Conservation (phyloP, 805 yeast genomes). For the Metschnikowia aberdeeniae region DNA sequence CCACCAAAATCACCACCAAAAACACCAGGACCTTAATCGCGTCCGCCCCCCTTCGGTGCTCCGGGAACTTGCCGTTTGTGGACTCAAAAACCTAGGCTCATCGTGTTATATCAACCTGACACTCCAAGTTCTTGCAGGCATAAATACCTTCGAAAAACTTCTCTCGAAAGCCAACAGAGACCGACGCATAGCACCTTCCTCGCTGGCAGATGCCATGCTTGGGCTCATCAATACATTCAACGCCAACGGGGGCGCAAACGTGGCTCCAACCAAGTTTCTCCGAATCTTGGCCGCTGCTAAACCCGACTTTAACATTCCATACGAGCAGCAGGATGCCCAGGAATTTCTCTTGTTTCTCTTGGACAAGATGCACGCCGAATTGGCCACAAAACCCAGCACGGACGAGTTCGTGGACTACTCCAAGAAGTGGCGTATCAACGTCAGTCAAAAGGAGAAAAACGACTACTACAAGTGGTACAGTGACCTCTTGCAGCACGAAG, state of each 20-base stretch:
- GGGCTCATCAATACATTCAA: constrained; percentile 55
- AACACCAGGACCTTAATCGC: background rate
- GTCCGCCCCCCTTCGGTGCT: background rate
- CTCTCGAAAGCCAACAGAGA: constrained; percentile 34
- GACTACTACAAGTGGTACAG: constrained; percentile 65
- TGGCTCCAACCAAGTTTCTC: constrained; percentile 63
- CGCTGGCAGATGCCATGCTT: constrained; percentile 48
- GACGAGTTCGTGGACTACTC: constrained; percentile 21
- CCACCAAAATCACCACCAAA: too few species aligned
- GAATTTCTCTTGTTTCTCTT: constrained; percentile 65
- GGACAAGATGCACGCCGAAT: constrained; percentile 67
- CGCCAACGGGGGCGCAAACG: constrained; percentile 54
- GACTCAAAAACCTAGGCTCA: constrained; percentile 63
- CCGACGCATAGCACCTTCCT: background rate
- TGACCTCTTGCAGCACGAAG: constrained; percentile 48
- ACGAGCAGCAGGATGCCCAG: constrained; percentile 79
- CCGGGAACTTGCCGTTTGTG: constrained; percentile 51
- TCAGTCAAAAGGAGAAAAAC: constrained; percentile 31
- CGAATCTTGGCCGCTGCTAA: constrained; percentile 48
- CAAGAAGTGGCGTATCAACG: constrained; percentile 29
- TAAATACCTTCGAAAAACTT: constrained; percentile 45
- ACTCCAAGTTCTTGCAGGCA: constrained; percentile 63
- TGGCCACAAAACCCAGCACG: constrained; percentile 29
- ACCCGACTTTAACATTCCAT: constrained; percentile 66
- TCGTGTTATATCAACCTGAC: constrained; percentile 76